Evolutionary conservation across 2,329 filamentous ascomycete species (phyloP).

Genomic region (Pseudogymnoascus sp.): DNA sequence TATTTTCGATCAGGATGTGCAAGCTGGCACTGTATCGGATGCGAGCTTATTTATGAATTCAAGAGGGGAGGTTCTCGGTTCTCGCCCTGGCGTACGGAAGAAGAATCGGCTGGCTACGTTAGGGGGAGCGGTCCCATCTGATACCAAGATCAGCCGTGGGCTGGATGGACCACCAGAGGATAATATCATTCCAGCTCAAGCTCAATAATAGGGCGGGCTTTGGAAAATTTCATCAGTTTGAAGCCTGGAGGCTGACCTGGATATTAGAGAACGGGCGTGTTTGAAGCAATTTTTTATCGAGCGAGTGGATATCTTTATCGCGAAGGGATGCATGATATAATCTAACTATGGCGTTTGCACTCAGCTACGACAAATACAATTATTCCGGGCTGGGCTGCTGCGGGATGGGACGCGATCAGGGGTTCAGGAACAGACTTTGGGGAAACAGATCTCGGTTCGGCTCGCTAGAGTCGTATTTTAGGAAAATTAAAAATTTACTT

Average conservation of each 20-base stretch:
- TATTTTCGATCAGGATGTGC: constrained; percentile 29
- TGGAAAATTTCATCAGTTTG: too few relatives aligned
- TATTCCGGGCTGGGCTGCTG: neutral
- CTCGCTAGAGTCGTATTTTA: neutral
- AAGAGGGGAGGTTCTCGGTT: constrained; percentile 32
- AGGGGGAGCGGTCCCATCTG: constrained; percentile 27
- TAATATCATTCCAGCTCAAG: neutral
- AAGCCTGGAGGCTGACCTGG: neutral
- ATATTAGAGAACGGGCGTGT: neutral
- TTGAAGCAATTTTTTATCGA: neutral
- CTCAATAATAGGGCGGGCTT: neutral
- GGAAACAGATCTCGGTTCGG: neutral
- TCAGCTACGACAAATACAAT: neutral
- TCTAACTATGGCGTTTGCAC: constrained; percentile 3
- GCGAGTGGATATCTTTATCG: neutral
- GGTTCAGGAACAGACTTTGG: neutral
- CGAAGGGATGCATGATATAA: neutral
- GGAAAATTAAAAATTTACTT: neutral
- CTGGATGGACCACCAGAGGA: constrained; percentile 23
- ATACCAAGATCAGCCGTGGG: constrained; percentile 29
- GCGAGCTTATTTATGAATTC: constrained; percentile 40
- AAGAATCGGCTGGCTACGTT: constrained; percentile 30
- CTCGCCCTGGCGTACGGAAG: constrained; percentile 23
- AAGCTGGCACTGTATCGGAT: constrained; percentile 33
- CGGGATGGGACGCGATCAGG: neutral